A percentile compares a stretch with the other conserved stretches of the same genome.
Evolutionary conservation across 139 green algal genomes (phyloP).

Genomic region (Coelastrella sp.): DNA sequence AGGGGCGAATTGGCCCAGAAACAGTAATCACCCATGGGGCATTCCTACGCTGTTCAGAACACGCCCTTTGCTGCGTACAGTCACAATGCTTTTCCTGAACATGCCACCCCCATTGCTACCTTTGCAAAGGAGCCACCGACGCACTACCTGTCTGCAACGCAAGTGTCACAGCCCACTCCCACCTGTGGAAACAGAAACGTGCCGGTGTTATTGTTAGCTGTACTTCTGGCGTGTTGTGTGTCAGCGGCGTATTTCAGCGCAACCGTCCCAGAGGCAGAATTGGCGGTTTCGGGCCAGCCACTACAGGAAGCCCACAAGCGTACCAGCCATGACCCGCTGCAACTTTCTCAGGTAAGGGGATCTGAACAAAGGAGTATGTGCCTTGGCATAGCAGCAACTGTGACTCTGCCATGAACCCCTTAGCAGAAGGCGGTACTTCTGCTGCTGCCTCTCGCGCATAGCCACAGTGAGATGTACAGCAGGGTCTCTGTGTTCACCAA

Average conservation of each 20-base stretch:
- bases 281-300: background rate
- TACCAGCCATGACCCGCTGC: too few species aligned
- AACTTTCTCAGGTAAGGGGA: too few species aligned
- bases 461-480: too few species aligned
- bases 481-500: too few species aligned
- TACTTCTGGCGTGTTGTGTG: background rate
- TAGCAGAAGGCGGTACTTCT: too few species aligned
- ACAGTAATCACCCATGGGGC: background rate
- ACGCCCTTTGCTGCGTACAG: background rate
- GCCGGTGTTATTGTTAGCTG: background rate
- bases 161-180: background rate
- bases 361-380: too few species aligned
- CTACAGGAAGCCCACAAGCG: background rate
- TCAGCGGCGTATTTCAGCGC: background rate
- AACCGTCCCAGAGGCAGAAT: background rate
- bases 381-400: too few species aligned
- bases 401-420: too few species aligned
- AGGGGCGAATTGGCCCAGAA: too few species aligned
- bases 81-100: background rate
- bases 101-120: background rate
- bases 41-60: background rate
- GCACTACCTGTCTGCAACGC: conserved; percentile 3
- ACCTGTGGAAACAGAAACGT: background rate
- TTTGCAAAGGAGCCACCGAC: background rate
- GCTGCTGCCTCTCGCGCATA: too few species aligned